Percentiles rank a stretch among this genome's conserved stretches.
Conservation (phyloP, 441 rosid species). For the Euphorbia celastroides region DNA sequence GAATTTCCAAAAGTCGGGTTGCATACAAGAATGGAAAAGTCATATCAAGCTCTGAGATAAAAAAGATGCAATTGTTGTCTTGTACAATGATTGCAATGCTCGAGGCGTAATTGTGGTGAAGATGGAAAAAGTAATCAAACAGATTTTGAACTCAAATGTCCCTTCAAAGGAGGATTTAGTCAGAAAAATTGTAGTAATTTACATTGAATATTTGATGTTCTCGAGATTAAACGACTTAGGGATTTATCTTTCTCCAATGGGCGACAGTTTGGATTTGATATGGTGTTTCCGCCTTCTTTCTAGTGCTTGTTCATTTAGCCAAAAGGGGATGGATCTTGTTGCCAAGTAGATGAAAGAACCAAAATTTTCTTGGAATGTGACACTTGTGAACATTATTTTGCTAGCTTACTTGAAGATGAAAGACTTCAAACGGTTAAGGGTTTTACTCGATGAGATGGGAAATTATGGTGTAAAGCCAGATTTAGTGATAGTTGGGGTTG, state of each 20-base stretch:
- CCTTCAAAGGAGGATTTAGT: conserved; percentile 44
- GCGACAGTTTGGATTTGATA: conserved; percentile 38
- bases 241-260: conserved; percentile 35
- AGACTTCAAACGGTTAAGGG: conserved; percentile 39
- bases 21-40: conserved; percentile 57
- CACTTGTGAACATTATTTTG: conserved; percentile 44
- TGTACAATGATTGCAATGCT: conserved; percentile 53
- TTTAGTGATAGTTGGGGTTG: conserved; percentile 56
- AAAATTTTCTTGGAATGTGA: conserved; percentile 42
- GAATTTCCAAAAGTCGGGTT: conserved; percentile 57
- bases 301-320: conserved; percentile 54
- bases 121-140: conserved; percentile 51
- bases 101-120: conserved; percentile 51
- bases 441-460: conserved; percentile 28
- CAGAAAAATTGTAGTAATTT: conserved; percentile 50
- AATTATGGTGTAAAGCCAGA: conserved; percentile 42
- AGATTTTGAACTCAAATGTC: conserved; percentile 30
- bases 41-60: conserved; percentile 34
- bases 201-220: conserved; percentile 57
- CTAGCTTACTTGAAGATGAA: conserved; percentile 53
- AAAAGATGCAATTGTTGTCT: conserved; percentile 45
- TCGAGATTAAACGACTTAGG: conserved; percentile 64
- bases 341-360: conserved; percentile 47
- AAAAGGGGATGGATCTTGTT: conserved; percentile 50
- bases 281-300: conserved; percentile 71